Evolutionary conservation across 1,284 basidiomycete species (phyloP), one percentile per base, ranked within the genome.

Genomic region (Cryptococcus sp.): DNA sequence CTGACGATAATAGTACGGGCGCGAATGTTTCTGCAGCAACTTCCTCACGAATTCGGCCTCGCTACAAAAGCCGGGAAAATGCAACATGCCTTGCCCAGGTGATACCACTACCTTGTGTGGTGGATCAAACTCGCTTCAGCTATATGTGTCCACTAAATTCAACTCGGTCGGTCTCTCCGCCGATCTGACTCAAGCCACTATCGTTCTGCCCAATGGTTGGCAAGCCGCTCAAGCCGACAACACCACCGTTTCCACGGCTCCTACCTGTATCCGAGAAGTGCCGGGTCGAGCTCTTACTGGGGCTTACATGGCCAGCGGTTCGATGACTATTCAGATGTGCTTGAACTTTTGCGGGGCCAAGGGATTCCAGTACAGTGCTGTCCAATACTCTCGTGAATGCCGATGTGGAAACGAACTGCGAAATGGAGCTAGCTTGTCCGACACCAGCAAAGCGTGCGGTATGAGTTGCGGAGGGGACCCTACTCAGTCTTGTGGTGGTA

Each of bases 21-120:
- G 51, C 23, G 59, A 65, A 46, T 71, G 70, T 50, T 71, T 61
- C 57, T 73, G 70, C 49, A 65, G 52, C 11, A 36, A 37, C 3
- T 57, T 64, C 24, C 49, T 39, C 13, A 62, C 63, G 0, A 54
- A 48, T 22, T 64, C 59, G 28, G 67, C 65, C 10, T 36, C 48
- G 0, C 21, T 53, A 10, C 48, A 54, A 11, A 46, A 48, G 2
- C 54, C 59, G 16, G 44, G 50, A 7, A 56, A 49, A 4, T 72
- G 70, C 52, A 49, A 36, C 46, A 56, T 54, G 18, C 49, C 61
- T 0, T 70, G 70, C 44, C 48, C 57, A 1, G 69, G 67, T 16
- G 61, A 64, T 43, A 31, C 7, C 2, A 47, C 39, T 7, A 45
- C 47, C 9, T 52, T 40, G 10, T 72, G 67, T 48, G 70, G 70